Percentiles rank a stretch among this genome's conserved stretches.
Conservation (phyloP, 768 basidiomycete genomes). For the Auricularia auricula-judae region DNA sequence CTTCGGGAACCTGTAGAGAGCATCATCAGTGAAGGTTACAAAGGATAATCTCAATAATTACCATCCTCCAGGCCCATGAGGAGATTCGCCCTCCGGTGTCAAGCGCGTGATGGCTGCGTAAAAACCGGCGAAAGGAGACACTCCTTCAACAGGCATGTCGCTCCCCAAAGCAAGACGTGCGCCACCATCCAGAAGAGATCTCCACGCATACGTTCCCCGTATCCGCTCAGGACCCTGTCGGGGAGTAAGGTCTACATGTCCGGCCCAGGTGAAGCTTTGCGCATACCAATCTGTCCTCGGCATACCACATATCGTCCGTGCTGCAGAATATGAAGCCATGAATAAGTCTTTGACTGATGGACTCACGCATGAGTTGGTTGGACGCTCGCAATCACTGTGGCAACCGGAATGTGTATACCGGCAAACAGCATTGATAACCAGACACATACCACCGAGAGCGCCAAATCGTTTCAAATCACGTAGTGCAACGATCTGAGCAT, state of each 20-base stretch:
- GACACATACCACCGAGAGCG: slow-evolving; percentile 55
- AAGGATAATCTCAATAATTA: slow-evolving; percentile 15
- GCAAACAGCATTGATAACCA: slow-evolving; percentile 1
- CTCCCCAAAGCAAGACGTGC: slow-evolving; percentile 32
- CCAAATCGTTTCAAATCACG: slow-evolving; percentile 63
- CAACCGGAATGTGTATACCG: neutral
- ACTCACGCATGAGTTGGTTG: slow-evolving; percentile 86
- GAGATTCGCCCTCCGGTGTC: slow-evolving; percentile 57
- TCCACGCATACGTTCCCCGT: slow-evolving; percentile 85
- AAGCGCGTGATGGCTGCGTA: slow-evolving; percentile 80
- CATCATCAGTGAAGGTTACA: neutral
- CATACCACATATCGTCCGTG: slow-evolving; percentile 89
- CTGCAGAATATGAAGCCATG: slow-evolving; percentile 23
- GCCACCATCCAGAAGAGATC: slow-evolving; percentile 56
- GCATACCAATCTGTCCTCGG: slow-evolving; percentile 64
- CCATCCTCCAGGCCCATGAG: slow-evolving; percentile 81
- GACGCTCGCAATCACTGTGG: slow-evolving; percentile 77
- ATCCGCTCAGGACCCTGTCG: slow-evolving; percentile 68
- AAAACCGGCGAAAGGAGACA: slow-evolving; percentile 83
- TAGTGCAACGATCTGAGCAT: slow-evolving; percentile 76
- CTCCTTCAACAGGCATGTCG: slow-evolving; percentile 88
- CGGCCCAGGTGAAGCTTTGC: neutral
- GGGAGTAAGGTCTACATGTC: neutral
- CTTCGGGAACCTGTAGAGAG: slow-evolving; percentile 48
- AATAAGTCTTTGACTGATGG: neutral